phyloP scores from a whole-genome alignment of 129 eudicot species.

The Artemisia tridentata region DNA sequence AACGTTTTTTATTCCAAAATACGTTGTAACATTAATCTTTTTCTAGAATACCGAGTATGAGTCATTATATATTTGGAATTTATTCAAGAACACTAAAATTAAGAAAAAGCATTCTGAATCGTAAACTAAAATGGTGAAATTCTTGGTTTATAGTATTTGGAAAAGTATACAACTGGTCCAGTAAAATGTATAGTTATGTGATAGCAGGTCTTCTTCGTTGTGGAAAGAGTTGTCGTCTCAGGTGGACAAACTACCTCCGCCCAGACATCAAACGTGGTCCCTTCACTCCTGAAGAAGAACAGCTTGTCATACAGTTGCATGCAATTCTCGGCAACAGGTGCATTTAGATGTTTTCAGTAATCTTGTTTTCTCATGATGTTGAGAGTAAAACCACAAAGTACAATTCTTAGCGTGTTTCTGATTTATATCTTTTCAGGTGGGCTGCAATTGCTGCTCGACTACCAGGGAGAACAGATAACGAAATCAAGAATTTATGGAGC shows the following conservation, averaged over 20 bases:
- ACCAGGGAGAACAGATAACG: slow-evolving; percentile 92
- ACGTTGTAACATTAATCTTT: no score
- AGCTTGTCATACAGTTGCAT: slow-evolving; percentile 84
- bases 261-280: slow-evolving; percentile 95
- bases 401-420: neutral
- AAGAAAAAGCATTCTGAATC: neutral
- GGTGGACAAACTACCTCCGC: slow-evolving; percentile 88
- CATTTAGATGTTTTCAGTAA: neutral
- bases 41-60: no score
- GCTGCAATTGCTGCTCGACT: slow-evolving; percentile 96
- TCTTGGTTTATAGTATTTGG: neutral
- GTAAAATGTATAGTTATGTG: neutral
- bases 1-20: no score
- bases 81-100: no score
- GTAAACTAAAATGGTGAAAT: neutral
- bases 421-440: slow-evolving; percentile 53
- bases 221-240: slow-evolving; percentile 85
- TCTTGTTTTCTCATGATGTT: neutral
- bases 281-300: slow-evolving; percentile 74
- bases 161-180: neutral
- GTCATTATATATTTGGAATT: no score
- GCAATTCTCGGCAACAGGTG: slow-evolving; percentile 97
- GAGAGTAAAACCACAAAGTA: neutral
- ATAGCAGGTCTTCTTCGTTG: slow-evolving; percentile 83
- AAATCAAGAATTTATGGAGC: slow-evolving; percentile 96